phyloP scores from a whole-genome alignment of 805 yeast species.

The Myxozyma lipomycoides region DNA sequence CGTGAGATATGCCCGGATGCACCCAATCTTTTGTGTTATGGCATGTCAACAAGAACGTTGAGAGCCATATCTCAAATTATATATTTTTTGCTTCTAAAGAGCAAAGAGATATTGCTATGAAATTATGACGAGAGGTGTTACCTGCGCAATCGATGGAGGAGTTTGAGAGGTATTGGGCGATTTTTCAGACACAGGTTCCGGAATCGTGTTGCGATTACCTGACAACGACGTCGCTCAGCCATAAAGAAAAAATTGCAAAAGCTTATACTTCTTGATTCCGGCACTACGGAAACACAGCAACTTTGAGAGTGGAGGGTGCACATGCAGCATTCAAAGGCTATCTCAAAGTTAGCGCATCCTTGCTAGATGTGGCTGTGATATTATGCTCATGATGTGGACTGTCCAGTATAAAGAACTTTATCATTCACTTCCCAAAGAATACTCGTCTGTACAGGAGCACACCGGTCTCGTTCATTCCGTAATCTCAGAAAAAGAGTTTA shows the following conservation, averaged over 20 bases:
- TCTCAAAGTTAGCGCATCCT: background rate
- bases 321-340: background rate
- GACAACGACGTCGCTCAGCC: background rate
- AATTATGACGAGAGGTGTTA: background rate
- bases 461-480: background rate
- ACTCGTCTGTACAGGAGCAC: background rate
- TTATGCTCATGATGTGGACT: background rate
- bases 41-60: background rate
- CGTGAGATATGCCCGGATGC: background rate
- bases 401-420: background rate
- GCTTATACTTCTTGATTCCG: background rate
- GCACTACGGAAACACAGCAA: background rate
- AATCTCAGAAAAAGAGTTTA: background rate
- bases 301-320: background rate
- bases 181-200: background rate
- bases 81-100: background rate
- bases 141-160: background rate
- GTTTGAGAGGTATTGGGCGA: background rate
- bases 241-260: no score
- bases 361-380: background rate
- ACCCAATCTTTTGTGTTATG: background rate
- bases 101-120: background rate
- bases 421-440: background rate
- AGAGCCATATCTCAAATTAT: background rate
- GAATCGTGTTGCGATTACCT: background rate